Conservation (phyloP, 2,329 filamentous ascomycete genomes). For the Diaporthe sp. region DNA sequence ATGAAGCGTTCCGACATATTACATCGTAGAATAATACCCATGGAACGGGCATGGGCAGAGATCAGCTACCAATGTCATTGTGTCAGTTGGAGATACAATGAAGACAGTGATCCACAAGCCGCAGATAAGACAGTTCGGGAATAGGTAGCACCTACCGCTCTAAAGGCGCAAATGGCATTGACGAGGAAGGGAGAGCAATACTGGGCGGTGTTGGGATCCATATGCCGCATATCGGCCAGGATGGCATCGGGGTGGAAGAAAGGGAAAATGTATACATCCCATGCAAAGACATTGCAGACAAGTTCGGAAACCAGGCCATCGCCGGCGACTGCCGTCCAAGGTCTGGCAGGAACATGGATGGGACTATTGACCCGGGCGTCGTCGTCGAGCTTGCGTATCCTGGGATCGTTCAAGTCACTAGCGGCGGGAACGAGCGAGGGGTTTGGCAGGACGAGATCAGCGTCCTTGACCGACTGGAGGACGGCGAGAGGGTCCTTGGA, state of each 20-base stretch:
- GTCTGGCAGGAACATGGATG: background rate
- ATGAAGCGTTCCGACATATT: background rate
- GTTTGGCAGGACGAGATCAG: slow-evolving; percentile 8
- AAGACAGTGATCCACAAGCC: no score
- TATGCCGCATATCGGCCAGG: background rate
- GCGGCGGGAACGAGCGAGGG: background rate
- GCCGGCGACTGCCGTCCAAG: slow-evolving; percentile 5
- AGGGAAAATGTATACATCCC: background rate
- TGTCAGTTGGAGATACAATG: background rate
- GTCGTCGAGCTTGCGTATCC: slow-evolving; percentile 13
- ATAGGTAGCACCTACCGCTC: background rate
- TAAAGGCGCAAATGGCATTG: slow-evolving; percentile 9
- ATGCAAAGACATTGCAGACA: background rate
- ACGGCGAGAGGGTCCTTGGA: slow-evolving; percentile 2
- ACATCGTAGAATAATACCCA: background rate
- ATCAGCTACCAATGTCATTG: background rate
- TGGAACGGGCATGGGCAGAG: background rate
- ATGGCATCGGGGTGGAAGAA: background rate
- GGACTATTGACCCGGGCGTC: background rate
- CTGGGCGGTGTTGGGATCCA: background rate
- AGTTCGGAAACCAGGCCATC: slow-evolving; percentile 11
- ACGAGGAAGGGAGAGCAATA: slow-evolving; percentile 14
- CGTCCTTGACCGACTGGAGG: background rate
- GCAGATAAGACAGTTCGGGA: background rate
- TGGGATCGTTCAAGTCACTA: background rate